These are phyloP conservation scores for Ascochyta viciae-villosae DNA, from an alignment of 2,329 filamentous ascomycete genomes.

Conservation along the genomic window DNA sequence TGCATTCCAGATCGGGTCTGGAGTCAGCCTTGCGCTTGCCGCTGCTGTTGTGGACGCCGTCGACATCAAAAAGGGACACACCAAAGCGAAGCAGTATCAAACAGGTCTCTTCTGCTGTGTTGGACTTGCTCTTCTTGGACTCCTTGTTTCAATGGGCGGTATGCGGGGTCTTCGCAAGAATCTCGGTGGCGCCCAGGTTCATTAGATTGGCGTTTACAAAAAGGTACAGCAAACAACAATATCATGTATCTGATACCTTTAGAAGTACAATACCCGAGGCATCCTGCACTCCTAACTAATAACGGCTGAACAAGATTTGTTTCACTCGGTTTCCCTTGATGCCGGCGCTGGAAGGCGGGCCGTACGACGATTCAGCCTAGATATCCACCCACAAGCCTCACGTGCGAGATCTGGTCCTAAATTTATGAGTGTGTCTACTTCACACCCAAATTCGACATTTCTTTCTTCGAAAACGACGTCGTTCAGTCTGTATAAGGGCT, in stretches of 20 bases:
- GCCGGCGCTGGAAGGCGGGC: too few relatives aligned
- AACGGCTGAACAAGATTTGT: too few relatives aligned
- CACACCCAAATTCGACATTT: too few relatives aligned
- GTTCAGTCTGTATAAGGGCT: slow-evolving; percentile 13
- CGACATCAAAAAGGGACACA: slow-evolving; percentile 12
- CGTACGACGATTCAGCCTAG: too few relatives aligned
- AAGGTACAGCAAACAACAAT: neutral
- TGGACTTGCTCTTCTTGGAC: slow-evolving; percentile 4
- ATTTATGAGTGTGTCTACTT: too few relatives aligned
- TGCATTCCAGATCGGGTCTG: slow-evolving; percentile 9
- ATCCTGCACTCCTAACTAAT: too few relatives aligned
- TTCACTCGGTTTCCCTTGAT: too few relatives aligned
- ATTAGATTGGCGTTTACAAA: neutral
- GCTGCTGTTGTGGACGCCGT: slow-evolving; percentile 10
- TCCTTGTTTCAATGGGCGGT: slow-evolving; percentile 1
- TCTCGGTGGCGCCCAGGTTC: slow-evolving; percentile 5
- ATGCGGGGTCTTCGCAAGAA: slow-evolving; percentile 8
- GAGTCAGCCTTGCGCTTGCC: slow-evolving; percentile 9
- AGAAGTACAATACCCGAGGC: neutral
- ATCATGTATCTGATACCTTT: neutral
- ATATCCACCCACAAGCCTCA: too few relatives aligned
- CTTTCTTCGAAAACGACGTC: too few relatives aligned
- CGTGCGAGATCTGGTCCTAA: too few relatives aligned
- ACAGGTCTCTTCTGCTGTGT: slow-evolving; percentile 11
- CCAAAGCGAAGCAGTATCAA: slow-evolving; percentile 8